Conservation (phyloP, 106 monocot genomes). For the Vanilla planifolia region DNA sequence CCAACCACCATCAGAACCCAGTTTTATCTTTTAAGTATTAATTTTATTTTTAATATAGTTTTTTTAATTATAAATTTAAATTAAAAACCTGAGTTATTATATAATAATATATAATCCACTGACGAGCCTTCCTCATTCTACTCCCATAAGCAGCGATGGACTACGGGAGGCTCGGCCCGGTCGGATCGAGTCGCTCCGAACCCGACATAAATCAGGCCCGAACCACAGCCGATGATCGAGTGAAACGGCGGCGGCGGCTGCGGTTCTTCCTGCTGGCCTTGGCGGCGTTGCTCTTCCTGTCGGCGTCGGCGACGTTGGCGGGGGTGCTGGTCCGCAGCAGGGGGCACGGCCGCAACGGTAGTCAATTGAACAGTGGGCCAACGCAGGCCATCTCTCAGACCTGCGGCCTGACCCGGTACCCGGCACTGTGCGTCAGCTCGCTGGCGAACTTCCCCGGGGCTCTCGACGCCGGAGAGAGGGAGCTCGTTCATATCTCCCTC, state of each 20-base stretch:
- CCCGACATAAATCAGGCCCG: not conserved
- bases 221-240: not conserved
- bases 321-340: constrained; percentile 16
- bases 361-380: constrained; percentile 3
- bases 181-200: constrained; percentile 12
- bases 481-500: constrained; percentile 73
- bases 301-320: constrained; percentile 21
- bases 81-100: not conserved
- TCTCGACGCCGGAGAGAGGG: constrained; percentile 24
- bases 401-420: constrained; percentile 51
- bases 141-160: constrained; percentile 18
- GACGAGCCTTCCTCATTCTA: not conserved
- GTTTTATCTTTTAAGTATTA: too few species aligned
- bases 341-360: not conserved
- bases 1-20: not conserved
- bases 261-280: constrained; percentile 9
- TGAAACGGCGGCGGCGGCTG: not conserved
- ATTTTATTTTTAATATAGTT: too few species aligned
- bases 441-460: constrained; percentile 63
- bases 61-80: not conserved
- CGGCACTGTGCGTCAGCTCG: constrained; percentile 49
- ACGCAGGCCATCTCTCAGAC: constrained; percentile 44
- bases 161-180: constrained; percentile 28
- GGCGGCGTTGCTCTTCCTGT: constrained; percentile 11
- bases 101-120: not conserved